Percentiles rank a stretch among this genome's conserved stretches.
These are phyloP conservation scores for Wickerhamomyces subpelliculosus DNA, from an alignment of 805 yeast species.

Conservation along the genomic window DNA sequence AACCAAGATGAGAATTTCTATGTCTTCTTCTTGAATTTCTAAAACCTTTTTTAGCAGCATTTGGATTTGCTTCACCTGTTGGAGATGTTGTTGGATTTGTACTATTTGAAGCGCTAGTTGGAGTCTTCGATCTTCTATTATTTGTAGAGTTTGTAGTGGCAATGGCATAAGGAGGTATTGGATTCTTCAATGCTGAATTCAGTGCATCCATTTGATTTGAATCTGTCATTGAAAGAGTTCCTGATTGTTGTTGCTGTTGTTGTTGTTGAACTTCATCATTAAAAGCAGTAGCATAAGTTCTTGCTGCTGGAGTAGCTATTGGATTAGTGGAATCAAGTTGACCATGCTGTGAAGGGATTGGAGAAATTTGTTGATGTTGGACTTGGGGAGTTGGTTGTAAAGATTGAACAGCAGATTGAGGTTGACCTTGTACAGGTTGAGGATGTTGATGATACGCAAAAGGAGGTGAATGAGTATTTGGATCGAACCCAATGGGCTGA, in stretches of 20 bases:
- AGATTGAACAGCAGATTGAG: too few relatives aligned
- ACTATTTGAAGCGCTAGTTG: slow-evolving; percentile 1
- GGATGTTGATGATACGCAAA: too few relatives aligned
- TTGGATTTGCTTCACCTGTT: slow-evolving; percentile 2
- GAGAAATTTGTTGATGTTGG: background rate
- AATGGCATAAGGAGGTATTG: slow-evolving; percentile 30
- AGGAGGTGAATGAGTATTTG: background rate
- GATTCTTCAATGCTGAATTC: slow-evolving; percentile 17
- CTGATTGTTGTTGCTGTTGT: background rate
- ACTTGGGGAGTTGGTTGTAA: too few relatives aligned
- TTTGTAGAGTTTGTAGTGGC: slow-evolving; percentile 18
- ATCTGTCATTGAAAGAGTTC: background rate
- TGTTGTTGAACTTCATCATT: too few relatives aligned
- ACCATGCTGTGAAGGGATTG: slow-evolving; percentile 4
- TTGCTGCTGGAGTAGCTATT: slow-evolving; percentile 6
- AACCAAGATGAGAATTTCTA: slow-evolving; percentile 68
- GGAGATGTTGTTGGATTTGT: background rate
- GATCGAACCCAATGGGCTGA: background rate
- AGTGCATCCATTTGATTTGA: background rate
- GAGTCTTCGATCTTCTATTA: slow-evolving; percentile 7
- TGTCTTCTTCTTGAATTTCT: slow-evolving; percentile 44
- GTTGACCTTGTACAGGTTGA: too few relatives aligned
- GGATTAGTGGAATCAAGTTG: slow-evolving; percentile 3
- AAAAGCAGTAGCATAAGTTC: slow-evolving; percentile 1
- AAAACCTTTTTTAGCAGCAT: slow-evolving; percentile 9